phyloP scores from a whole-genome alignment of 169 alveolate genomes.

The Cryptosporidium sp. region DNA sequence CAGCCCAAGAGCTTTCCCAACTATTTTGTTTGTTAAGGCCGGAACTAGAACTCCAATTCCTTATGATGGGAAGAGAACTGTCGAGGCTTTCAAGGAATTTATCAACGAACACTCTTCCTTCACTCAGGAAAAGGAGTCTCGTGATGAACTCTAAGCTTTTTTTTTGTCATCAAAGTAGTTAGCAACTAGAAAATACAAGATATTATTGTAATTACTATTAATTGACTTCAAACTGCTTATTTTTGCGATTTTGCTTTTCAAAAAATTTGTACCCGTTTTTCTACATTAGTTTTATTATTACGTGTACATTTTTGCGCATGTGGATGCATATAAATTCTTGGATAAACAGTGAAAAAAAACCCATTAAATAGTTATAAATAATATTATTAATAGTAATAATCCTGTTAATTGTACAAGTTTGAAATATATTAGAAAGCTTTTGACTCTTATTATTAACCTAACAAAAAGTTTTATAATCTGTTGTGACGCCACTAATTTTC shows the following conservation, averaged over 20 bases:
- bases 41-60: constrained; percentile 75
- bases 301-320: not conserved
- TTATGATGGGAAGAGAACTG: constrained; percentile 76
- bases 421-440: no score
- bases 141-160: constrained; percentile 59
- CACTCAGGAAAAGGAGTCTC: constrained; percentile 37
- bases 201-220: constrained; percentile 10
- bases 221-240: not conserved
- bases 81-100: constrained; percentile 71
- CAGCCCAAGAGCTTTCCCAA: constrained; percentile 77
- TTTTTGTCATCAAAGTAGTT: constrained; percentile 7
- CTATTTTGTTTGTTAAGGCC: constrained; percentile 77
- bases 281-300: no score
- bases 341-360: no score
- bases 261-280: not conserved
- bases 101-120: constrained; percentile 54
- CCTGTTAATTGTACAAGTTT: no score
- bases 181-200: not conserved
- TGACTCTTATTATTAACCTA: no score
- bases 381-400: no score
- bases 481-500: not conserved
- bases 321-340: not conserved
- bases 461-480: no score
- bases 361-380: no score
- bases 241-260: not conserved